phyloP scores from a whole-genome alignment of 2,329 filamentous ascomycete species.

The Amesomyces nigricolor region DNA sequence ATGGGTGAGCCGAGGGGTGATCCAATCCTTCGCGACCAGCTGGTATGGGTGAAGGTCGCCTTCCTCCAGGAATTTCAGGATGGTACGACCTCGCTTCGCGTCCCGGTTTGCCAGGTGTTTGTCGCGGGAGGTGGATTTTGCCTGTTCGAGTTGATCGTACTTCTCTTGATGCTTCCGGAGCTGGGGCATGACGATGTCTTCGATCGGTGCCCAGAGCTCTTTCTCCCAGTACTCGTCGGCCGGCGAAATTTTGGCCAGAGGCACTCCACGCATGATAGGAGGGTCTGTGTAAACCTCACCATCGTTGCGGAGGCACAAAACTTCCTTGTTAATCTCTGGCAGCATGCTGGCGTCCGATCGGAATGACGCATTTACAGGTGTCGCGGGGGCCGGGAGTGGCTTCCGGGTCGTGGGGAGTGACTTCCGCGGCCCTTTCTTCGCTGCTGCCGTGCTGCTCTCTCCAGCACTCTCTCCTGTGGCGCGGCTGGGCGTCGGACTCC shows the following conservation, averaged over 20 bases:
- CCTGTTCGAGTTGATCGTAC: conserved; percentile 33
- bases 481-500: background rate
- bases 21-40: conserved; percentile 48
- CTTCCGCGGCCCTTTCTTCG: conserved; percentile 16
- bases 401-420: conserved; percentile 18
- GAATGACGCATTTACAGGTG: conserved; percentile 11
- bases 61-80: conserved; percentile 47
- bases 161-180: conserved; percentile 46
- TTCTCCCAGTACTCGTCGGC: conserved; percentile 52
- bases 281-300: conserved; percentile 47
- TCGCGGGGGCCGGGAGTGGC: conserved; percentile 4
- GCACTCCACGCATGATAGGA: conserved; percentile 47
- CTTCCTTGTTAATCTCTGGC: conserved; percentile 42
- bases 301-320: conserved; percentile 43
- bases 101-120: conserved; percentile 52
- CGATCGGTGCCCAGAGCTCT: conserved; percentile 43
- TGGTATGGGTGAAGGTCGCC: conserved; percentile 53
- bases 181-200: conserved; percentile 38
- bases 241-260: conserved; percentile 45
- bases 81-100: conserved; percentile 48
- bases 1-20: conserved; percentile 39
- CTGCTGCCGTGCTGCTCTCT: background rate
- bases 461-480: background rate
- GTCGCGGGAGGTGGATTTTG: conserved; percentile 36
- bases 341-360: conserved; percentile 17